Conservation (phyloP, 768 basidiomycete genomes). For the Cantharellus anzutake region DNA sequence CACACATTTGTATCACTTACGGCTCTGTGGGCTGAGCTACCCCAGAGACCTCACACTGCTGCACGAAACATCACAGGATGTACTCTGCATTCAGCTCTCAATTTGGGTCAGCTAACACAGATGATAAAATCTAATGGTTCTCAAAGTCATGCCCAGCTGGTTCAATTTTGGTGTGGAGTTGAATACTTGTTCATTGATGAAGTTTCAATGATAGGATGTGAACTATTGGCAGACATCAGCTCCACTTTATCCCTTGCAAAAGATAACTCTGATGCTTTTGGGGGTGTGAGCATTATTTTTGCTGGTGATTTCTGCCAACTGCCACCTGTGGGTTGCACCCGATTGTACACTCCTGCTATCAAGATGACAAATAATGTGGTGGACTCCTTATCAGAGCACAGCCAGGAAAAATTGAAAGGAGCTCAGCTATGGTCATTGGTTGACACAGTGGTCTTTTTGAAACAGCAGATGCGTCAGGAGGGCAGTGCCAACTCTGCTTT, state of each 20-base stretch:
- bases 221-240: constrained; percentile 3
- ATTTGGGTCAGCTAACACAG: not conserved
- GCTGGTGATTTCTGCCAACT: constrained; percentile 5
- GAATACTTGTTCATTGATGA: constrained; percentile 8
- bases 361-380: not conserved
- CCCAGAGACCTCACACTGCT: too few relatives aligned
- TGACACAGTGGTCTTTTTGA: not conserved
- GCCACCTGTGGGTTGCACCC: not conserved
- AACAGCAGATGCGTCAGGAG: not conserved
- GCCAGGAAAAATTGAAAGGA: not conserved
- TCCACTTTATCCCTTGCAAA: not conserved
- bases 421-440: not conserved
- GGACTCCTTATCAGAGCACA: not conserved
- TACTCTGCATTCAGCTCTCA: constrained; percentile 10
- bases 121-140: not conserved
- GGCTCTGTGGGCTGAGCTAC: too few relatives aligned
- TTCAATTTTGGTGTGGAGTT: constrained; percentile 4
- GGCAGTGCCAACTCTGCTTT: not conserved
- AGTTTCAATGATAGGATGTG: constrained; percentile 4
- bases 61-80: constrained; percentile 12
- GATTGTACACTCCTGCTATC: not conserved
- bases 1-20: too few relatives aligned
- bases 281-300: constrained; percentile 5
- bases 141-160: not conserved
- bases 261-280: not conserved